phyloP scores from a whole-genome alignment of 805 yeast species.

The Kluyveromyces wickerhamii region DNA sequence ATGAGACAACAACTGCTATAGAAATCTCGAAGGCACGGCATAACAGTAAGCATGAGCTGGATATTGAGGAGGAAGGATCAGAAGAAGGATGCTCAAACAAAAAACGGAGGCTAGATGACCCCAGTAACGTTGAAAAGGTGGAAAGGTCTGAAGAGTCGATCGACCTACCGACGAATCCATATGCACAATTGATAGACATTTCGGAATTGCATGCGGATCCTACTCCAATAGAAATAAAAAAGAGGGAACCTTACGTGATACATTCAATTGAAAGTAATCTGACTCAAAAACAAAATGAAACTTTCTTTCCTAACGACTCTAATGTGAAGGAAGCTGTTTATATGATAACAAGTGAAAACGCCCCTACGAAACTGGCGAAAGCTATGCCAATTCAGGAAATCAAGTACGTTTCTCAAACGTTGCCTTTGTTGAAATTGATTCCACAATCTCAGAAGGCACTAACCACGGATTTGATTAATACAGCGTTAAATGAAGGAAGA shows the following conservation, averaged over 20 bases:
- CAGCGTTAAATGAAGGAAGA: conserved; percentile 82
- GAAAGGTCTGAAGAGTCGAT: neutral
- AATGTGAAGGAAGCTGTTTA: conserved; percentile 39
- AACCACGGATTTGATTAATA: conserved; percentile 77
- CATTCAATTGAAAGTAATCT: conserved; percentile 16
- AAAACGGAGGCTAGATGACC: no score
- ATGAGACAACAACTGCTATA: neutral
- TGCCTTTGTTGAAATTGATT: conserved; percentile 72
- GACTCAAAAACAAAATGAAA: conserved; percentile 10
- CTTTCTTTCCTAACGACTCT: conserved; percentile 29
- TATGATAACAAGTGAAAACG: conserved; percentile 40
- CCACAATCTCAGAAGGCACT: conserved; percentile 83
- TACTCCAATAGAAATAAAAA: conserved; percentile 12
- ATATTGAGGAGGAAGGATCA: no score
- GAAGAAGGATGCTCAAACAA: no score
- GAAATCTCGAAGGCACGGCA: neutral
- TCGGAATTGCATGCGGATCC: conserved; percentile 12
- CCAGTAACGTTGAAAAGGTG: no score
- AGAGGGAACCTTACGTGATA: conserved; percentile 8
- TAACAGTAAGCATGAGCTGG: no score
- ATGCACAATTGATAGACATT: conserved; percentile 2
- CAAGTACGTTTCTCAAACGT: conserved; percentile 78
- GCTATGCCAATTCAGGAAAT: conserved; percentile 73
- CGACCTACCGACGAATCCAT: neutral
- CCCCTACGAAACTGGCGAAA: conserved; percentile 48